Base-by-base conservation (phyloP, 441 rosid genomes). In the Manihot esculenta region DNA sequence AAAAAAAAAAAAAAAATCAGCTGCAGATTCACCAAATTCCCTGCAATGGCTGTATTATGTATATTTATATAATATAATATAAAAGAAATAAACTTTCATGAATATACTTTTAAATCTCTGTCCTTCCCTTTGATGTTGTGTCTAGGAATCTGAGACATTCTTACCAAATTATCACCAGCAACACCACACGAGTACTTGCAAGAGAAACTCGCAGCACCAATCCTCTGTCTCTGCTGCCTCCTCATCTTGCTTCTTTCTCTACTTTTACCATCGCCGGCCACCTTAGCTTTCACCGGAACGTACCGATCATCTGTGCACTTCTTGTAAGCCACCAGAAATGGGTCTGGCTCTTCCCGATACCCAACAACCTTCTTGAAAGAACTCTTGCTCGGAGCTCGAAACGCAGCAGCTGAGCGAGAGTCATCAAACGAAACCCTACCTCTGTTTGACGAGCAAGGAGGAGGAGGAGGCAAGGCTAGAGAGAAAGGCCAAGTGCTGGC, bases 161-260 rank as follows among this genome's bases (percentile, higher is more conserved):
- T 74, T 18, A 54, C 77, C n/a, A 71, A 24, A 68, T 74, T 71
- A 26, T 69, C 58, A 47, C 55, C n/a, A 23, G 68, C 77, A 60
- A 77, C 79, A 62, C 20, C 35, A 45, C 78, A 80, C 0, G 77
- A 68, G 47, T 69, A 61, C 72, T 65, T 77, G 33, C 83, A 80
- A 0, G 80, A 77, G 15, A 74, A 38, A 41, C 12, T 30, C 5
- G 30, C 17, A 26, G 38, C 15, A 70, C 33, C 20, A 55, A 18
- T 50, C 21, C 41, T 62, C 59, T 61, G 73, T 56, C 27, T 76
- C 58, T 13, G 6, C n/a, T 24, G 38, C 14, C 35, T 56, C 20
- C 61, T 35, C 30, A 6, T 56, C 63, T 65, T 73, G 17, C 41
- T 33, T 53, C 48, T 62, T 45, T 49, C 69, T 9, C 44, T 48